Percentiles rank a stretch among this genome's conserved stretches.
phyloP scores from a whole-genome alignment of 805 yeast species.

The Isabelozyma heimii region DNA sequence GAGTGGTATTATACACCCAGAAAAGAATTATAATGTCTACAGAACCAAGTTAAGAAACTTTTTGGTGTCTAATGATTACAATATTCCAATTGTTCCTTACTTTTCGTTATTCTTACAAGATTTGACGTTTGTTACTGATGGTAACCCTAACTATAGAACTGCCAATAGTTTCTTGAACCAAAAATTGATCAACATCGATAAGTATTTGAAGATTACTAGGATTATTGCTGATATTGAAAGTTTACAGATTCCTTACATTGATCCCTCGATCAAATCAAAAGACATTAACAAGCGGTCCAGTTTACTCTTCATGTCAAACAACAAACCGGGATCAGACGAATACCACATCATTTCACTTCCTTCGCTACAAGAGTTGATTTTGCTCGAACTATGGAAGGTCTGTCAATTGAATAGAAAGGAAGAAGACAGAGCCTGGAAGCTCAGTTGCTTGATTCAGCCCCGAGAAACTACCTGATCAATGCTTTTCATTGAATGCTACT shows the following conservation, averaged over 20 bases:
- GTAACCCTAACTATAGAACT: constrained; percentile 67
- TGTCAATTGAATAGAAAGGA: constrained; percentile 57
- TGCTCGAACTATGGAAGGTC: constrained; percentile 70
- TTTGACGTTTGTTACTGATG: constrained; percentile 76
- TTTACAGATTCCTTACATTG: constrained; percentile 59
- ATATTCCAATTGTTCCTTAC: constrained; percentile 72
- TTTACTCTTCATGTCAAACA: constrained; percentile 12
- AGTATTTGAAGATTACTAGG: constrained; percentile 64
- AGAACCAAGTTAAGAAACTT: constrained; percentile 60
- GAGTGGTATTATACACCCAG: constrained; percentile 69
- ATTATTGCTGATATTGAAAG: constrained; percentile 66
- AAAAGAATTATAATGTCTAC: constrained; percentile 69
- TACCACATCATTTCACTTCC: constrained; percentile 40
- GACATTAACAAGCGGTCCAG: constrained; percentile 18
- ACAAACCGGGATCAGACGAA: constrained; percentile 25
- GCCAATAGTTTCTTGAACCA: constrained; percentile 56
- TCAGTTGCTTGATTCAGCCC: constrained; percentile 62
- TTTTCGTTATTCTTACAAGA: constrained; percentile 74
- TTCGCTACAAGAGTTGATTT: constrained; percentile 54
- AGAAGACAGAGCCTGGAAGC: constrained; percentile 69
- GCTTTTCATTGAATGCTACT: too few relatives aligned
- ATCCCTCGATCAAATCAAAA: constrained; percentile 6
- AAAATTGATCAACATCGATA: constrained; percentile 69
- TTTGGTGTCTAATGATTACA: constrained; percentile 45
- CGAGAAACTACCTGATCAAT: constrained; percentile 32